A percentile compares a stretch with the other conserved stretches of the same genome.
Evolutionary conservation across 2,329 filamentous ascomycete genomes (phyloP).

Genomic region (Plectosphaerella plurivora): DNA sequence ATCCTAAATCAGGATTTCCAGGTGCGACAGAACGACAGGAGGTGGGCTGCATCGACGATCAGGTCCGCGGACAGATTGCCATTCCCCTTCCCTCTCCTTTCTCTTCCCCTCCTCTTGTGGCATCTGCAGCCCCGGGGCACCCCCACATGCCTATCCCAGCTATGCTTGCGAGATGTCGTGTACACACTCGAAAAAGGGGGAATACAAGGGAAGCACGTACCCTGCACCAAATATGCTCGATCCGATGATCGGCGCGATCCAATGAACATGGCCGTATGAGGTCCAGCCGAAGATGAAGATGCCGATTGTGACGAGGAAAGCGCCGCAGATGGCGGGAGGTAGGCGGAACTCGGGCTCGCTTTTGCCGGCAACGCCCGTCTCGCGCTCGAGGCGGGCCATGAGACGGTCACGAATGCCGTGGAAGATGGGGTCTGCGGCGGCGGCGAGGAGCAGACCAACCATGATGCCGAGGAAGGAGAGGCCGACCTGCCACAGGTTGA

Average conservation of each 20-base stretch:
- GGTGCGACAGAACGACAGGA: constrained; percentile 2
- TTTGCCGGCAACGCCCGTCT: constrained; percentile 47
- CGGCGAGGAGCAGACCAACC: constrained; percentile 62
- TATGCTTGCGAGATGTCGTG: constrained; percentile 10
- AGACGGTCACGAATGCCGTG: constrained; percentile 53
- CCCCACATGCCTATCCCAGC: constrained; percentile 7
- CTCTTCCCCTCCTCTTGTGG: not conserved
- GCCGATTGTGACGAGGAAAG: constrained; percentile 71
- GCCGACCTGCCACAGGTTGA: constrained; percentile 77
- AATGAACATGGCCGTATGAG: constrained; percentile 68
- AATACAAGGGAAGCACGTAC: constrained; percentile 38
- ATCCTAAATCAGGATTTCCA: not conserved
- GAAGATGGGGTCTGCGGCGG: constrained; percentile 64
- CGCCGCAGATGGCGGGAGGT: constrained; percentile 70
- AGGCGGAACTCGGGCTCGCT: constrained; percentile 86
- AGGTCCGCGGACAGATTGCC: constrained; percentile 5
- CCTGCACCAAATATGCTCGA: constrained; percentile 66
- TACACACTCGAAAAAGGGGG: constrained; percentile 3
- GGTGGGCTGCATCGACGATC: constrained; percentile 2
- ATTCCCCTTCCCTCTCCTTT: not conserved
- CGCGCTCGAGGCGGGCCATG: constrained; percentile 45
- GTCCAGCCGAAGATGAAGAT: constrained; percentile 91
- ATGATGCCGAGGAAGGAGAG: constrained; percentile 71
- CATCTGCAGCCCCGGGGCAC: not conserved
- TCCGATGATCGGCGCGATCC: constrained; percentile 72